Evolutionary conservation across 768 basidiomycete genomes (phyloP).

Genomic region (Tulasnella sp.): DNA sequence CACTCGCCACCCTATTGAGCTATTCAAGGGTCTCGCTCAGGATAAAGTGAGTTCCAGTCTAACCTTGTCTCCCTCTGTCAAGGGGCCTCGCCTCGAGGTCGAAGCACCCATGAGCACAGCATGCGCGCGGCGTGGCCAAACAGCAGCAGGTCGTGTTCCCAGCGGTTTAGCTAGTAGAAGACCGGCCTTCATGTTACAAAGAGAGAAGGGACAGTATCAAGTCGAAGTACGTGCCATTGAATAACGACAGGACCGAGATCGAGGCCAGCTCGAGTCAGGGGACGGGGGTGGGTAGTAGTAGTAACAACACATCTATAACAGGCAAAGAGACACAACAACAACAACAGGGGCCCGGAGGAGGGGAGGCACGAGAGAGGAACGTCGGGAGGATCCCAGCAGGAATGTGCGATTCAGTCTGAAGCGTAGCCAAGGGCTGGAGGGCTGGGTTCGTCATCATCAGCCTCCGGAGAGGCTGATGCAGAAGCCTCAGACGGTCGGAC

Average conservation of each 20-base stretch:
- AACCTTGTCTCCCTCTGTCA: background rate
- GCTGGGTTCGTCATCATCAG: conserved; percentile 1
- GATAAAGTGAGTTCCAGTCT: conserved; percentile 10
- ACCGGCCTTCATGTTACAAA: background rate
- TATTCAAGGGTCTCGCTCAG: background rate
- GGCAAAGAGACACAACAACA: conserved; percentile 8
- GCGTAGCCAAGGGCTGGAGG: background rate
- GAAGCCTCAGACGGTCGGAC: background rate
- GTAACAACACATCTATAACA: conserved; percentile 10
- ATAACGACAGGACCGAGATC: background rate
- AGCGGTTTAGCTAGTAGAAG: background rate
- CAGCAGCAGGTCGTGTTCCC: conserved; percentile 1
- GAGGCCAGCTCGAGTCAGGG: conserved; percentile 1
- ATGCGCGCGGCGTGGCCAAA: conserved; percentile 1
- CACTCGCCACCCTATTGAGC: background rate
- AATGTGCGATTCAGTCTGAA: background rate
- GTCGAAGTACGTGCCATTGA: background rate
- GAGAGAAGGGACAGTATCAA: background rate
- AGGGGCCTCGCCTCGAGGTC: conserved; percentile 1
- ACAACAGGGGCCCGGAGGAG: background rate
- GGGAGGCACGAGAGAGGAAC: background rate
- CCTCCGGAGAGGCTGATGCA: background rate
- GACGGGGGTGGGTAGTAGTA: background rate
- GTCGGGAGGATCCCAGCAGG: background rate
- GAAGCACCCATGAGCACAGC: conserved; percentile 7